Base-by-base conservation (phyloP, 75 land plant genomes). In the Ceratopteris richardii region DNA sequence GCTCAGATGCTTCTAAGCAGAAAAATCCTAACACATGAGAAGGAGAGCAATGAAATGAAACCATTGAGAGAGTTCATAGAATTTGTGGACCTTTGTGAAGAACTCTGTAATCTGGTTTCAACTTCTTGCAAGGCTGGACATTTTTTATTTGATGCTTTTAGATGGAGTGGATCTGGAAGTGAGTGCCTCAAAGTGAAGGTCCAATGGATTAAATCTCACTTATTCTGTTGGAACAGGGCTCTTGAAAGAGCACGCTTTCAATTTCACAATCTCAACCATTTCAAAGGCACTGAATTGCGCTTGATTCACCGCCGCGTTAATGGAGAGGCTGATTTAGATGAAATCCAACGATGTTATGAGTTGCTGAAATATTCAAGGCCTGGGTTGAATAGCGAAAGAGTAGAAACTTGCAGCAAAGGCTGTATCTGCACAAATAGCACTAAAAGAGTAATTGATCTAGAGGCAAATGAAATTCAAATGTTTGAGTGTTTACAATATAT, bases 231-330 rank as follows among this genome's bases (percentile, higher is more conserved):
- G 68, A 42, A 55, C 20, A 51, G 21, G 27, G 68, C 68, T 42
- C 47, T 66, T n/a, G 46, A 25, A 31, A 29, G 46, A 48, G 68
- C 68, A 40, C 68, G 68, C 21, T 29, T 18, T 0, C 28, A 54
- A 18, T 21, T 54, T 46, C 28, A 41, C 14, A 56, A 60, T 29
- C 68, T 66, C 20, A 66, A 66, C 24, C 56, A 43, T 24, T 66
- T 66, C 68, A 44, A 48, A 26, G 56, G 60, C 51, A 44, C 44
- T 46, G 68, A 66, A 23, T 30, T 66, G 16, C 44, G 68, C 5
- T 33, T 66, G 24, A 25, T 66, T 29, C 36, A 56, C 54, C 39
- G 56, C 51, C 46, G 56, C 16, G 31, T 66, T 39, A 54, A 31
- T 6, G 53, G 14, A 37, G 4, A 20, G 31, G 22, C 2, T 13